These are phyloP conservation scores for Calophaca sinica DNA, from an alignment of 306 rosid species.

Conservation along the genomic window DNA sequence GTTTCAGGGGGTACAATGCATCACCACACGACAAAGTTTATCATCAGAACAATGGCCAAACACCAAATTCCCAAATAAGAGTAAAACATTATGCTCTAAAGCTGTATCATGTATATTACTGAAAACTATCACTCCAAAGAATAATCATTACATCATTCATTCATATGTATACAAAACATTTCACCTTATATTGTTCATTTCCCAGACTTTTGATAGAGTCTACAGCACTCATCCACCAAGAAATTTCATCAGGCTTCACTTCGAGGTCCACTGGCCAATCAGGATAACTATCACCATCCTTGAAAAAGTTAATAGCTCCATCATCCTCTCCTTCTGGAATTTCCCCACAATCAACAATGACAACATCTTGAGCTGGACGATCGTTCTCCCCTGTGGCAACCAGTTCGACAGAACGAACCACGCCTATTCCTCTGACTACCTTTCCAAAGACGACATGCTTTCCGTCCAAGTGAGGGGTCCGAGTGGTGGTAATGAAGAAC, in stretches of 20 bases:
- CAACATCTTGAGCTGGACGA: constrained; percentile 56
- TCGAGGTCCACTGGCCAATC: constrained; percentile 84
- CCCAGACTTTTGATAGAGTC: constrained; percentile 69
- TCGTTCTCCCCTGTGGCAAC: constrained; percentile 53
- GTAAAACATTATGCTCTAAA: not conserved
- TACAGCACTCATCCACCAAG: constrained; percentile 80
- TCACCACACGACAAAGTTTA: constrained; percentile 4
- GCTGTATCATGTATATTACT: not conserved
- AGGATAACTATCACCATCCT: constrained; percentile 72
- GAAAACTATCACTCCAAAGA: not conserved
- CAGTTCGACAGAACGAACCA: constrained; percentile 71
- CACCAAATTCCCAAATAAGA: not conserved
- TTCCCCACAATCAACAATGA: constrained; percentile 69
- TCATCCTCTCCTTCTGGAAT: constrained; percentile 69
- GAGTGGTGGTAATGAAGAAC: constrained; percentile 64
- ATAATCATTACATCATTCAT: not conserved
- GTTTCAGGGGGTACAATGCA: not conserved
- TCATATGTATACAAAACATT: not conserved
- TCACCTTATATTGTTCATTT: constrained; percentile 73
- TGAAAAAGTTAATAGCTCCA: constrained; percentile 67
- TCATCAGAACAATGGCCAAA: not conserved
- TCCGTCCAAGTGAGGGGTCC: constrained; percentile 79
- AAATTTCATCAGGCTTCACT: constrained; percentile 56
- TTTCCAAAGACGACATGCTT: constrained; percentile 80
- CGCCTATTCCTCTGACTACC: constrained; percentile 78